These are phyloP conservation scores for Plasmodium sp. DNA, from an alignment of 169 alveolate genomes.

Conservation along the genomic window DNA sequence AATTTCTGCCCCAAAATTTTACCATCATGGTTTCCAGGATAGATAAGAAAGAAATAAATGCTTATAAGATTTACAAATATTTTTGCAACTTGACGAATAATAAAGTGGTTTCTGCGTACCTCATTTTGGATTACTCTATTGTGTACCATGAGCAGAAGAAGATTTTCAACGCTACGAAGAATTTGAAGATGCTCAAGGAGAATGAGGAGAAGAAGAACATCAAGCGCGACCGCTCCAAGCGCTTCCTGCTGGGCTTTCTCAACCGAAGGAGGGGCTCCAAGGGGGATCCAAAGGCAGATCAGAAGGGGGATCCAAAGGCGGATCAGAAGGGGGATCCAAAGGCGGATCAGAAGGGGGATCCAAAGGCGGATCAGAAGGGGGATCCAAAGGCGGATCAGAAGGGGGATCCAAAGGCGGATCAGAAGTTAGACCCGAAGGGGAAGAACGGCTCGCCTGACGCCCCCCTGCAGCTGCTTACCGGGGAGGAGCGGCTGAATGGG, in stretches of 20 bases:
- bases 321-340: not conserved
- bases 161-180: conserved; percentile 63
- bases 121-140: conserved; percentile 57
- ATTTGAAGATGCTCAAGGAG: conserved; percentile 59
- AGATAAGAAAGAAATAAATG: conserved; percentile 64
- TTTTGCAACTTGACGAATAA: conserved; percentile 67
- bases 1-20: conserved; percentile 64
- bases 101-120: conserved; percentile 66
- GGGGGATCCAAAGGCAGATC: not conserved
- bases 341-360: not conserved
- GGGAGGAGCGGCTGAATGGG: not conserved
- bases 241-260: not conserved
- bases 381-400: not conserved
- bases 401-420: not conserved
- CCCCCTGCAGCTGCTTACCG: not conserved
- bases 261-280: conserved; percentile 1
- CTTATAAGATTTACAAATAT: conserved; percentile 53
- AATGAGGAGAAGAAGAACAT: conserved; percentile 65
- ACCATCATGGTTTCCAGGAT: conserved; percentile 73
- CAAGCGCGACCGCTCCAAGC: conserved; percentile 10
- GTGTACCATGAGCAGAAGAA: conserved; percentile 62
- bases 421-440: not conserved
- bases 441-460: not conserved
- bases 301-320: not conserved
- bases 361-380: not conserved